Evolutionary conservation across 495 filamentous ascomycete genomes (phyloP).

Genomic region (Cudoniella acicularis): DNA sequence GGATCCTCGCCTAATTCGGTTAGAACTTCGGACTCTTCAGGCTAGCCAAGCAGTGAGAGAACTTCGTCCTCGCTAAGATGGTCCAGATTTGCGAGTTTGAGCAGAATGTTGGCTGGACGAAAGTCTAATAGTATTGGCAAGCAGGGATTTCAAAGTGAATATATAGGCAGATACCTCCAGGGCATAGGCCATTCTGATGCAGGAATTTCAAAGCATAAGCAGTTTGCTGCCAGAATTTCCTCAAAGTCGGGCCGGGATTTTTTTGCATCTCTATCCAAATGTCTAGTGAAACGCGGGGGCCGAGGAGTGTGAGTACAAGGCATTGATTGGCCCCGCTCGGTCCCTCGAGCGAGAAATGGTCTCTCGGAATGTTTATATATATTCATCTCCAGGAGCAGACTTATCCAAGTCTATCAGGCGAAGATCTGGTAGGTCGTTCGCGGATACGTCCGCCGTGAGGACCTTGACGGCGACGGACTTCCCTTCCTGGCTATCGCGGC

Average conservation of each 20-base stretch:
- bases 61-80: slow-evolving; percentile 24
- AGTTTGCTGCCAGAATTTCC: slow-evolving; percentile 24
- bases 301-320: slow-evolving; percentile 31
- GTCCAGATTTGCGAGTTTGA: slow-evolving; percentile 15
- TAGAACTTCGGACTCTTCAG: slow-evolving; percentile 13
- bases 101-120: slow-evolving; percentile 29
- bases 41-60: slow-evolving; percentile 20
- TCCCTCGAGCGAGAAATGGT: slow-evolving; percentile 30
- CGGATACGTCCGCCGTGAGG: slow-evolving; percentile 29
- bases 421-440: slow-evolving; percentile 20
- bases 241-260: slow-evolving; percentile 9
- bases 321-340: slow-evolving; percentile 34
- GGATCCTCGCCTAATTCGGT: slow-evolving; percentile 10
- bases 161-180: slow-evolving; percentile 25
- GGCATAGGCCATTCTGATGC: slow-evolving; percentile 28
- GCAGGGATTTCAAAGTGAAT: not conserved
- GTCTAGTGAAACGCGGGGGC: slow-evolving; percentile 25
- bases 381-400: too few species aligned
- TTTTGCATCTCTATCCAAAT: slow-evolving; percentile 3
- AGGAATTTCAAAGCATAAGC: slow-evolving; percentile 27
- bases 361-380: slow-evolving; percentile 21
- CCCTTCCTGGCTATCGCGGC: slow-evolving; percentile 19
- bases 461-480: slow-evolving; percentile 32
- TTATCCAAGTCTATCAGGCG: slow-evolving; percentile 14
- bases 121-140: slow-evolving; percentile 23